phyloP scores from a whole-genome alignment of 345 rosid genomes.

The Boechera stricta region DNA sequence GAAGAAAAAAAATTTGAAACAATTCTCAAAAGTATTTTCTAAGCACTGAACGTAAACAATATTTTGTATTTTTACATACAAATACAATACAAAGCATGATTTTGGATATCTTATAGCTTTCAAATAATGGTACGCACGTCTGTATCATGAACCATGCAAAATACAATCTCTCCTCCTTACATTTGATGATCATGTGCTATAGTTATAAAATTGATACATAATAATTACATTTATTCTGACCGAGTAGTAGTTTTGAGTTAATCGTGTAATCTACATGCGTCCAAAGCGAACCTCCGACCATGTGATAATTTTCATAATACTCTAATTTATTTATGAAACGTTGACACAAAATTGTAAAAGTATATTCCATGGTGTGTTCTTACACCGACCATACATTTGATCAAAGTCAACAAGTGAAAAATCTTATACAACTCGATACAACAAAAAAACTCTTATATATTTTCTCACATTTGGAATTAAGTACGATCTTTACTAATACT shows the following conservation, averaged over 20 bases:
- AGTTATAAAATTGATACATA: background rate
- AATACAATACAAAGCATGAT: constrained; percentile 7
- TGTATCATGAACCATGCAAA: constrained; percentile 19
- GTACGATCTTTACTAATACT: background rate
- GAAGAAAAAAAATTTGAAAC: background rate
- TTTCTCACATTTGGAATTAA: no score
- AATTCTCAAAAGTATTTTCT: background rate
- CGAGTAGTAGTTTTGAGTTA: background rate
- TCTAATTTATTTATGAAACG: background rate
- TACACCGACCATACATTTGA: background rate
- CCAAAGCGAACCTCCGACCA: constrained; percentile 24
- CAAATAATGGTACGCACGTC: constrained; percentile 29
- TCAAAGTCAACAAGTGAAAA: background rate
- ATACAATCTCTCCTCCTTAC: background rate
- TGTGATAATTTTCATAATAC: constrained; percentile 4
- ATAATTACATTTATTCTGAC: constrained; percentile 11
- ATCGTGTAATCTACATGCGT: constrained; percentile 36
- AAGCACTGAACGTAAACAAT: background rate
- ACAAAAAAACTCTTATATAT: background rate
- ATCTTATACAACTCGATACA: background rate
- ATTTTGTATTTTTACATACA: background rate
- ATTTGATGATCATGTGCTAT: constrained; percentile 20
- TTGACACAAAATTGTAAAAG: background rate
- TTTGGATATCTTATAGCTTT: background rate
- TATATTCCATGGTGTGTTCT: background rate